These are phyloP conservation scores for Podila epigama DNA, from an alignment of 192 early-diverging fungal species.

Conservation along the genomic window DNA sequence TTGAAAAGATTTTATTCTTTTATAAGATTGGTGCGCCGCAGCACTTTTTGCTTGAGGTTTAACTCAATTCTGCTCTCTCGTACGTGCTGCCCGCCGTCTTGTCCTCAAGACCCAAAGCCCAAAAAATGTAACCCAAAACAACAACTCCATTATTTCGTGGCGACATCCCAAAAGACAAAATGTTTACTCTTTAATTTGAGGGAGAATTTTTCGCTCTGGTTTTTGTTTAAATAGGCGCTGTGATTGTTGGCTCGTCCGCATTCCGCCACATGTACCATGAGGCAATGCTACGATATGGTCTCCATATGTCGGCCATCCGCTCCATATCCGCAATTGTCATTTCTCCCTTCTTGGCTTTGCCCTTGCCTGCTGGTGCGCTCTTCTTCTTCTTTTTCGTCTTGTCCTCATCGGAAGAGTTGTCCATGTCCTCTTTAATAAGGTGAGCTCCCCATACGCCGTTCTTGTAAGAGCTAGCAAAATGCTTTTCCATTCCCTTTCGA, in stretches of 20 bases:
- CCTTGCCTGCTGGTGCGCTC: conserved; percentile 19
- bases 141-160: too few relatives aligned
- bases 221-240: conserved; percentile 17
- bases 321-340: conserved; percentile 38
- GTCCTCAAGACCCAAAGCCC: too few relatives aligned
- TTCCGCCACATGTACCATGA: conserved; percentile 49
- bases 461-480: conserved; percentile 26
- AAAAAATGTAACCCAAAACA: too few relatives aligned
- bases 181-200: too few relatives aligned
- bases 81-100: too few relatives aligned
- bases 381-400: conserved; percentile 6
- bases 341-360: conserved; percentile 36
- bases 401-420: neutral
- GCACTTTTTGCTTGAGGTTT: too few relatives aligned
- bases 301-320: conserved; percentile 43
- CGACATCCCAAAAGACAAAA: too few relatives aligned
- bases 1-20: neutral
- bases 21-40: too few relatives aligned
- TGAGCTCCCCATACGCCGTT: conserved; percentile 35
- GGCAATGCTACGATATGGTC: conserved; percentile 35
- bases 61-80: too few relatives aligned
- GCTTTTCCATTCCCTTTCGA: conserved; percentile 37
- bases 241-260: conserved; percentile 9
- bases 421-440: neutral
- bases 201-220: too few relatives aligned